Evolutionary conservation across 2,329 filamentous ascomycete species (phyloP).

Genomic region (Endoconidiophora polonica): DNA sequence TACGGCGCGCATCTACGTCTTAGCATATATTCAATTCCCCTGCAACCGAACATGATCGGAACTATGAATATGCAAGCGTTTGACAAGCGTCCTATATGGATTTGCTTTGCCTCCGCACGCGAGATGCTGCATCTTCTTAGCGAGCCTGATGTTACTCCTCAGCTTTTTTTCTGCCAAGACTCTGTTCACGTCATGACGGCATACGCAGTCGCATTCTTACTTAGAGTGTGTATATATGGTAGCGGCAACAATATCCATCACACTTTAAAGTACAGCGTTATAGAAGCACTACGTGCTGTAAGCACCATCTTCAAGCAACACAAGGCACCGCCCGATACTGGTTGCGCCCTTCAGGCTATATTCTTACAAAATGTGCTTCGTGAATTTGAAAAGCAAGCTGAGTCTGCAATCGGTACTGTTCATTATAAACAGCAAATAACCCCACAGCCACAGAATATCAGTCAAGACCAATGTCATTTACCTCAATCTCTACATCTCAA

Average conservation of each 20-base stretch:
- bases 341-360: conserved; percentile 20
- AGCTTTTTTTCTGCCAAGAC: conserved; percentile 25
- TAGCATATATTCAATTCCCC: conserved; percentile 21
- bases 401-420: background rate
- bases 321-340: conserved; percentile 17
- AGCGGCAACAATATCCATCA: conserved; percentile 7
- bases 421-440: background rate
- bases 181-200: conserved; percentile 27
- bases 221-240: conserved; percentile 18
- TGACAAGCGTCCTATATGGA: conserved; percentile 18
- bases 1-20: conserved; percentile 24
- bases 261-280: conserved; percentile 12
- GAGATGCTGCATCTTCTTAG: conserved; percentile 21
- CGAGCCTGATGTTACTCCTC: conserved; percentile 16
- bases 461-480: background rate
- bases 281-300: conserved; percentile 14
- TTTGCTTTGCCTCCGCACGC: conserved; percentile 20
- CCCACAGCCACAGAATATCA: background rate
- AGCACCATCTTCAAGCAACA: conserved; percentile 18
- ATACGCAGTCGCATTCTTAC: conserved; percentile 24
- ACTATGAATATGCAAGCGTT: conserved; percentile 14
- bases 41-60: conserved; percentile 19
- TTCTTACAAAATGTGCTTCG: conserved; percentile 16
- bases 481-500: background rate
- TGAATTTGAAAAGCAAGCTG: conserved; percentile 11